Percentiles rank a stretch among this genome's conserved stretches.
Conservation (phyloP, 2,329 filamentous ascomycete genomes). For the Hirsutella rhossiliensis region DNA sequence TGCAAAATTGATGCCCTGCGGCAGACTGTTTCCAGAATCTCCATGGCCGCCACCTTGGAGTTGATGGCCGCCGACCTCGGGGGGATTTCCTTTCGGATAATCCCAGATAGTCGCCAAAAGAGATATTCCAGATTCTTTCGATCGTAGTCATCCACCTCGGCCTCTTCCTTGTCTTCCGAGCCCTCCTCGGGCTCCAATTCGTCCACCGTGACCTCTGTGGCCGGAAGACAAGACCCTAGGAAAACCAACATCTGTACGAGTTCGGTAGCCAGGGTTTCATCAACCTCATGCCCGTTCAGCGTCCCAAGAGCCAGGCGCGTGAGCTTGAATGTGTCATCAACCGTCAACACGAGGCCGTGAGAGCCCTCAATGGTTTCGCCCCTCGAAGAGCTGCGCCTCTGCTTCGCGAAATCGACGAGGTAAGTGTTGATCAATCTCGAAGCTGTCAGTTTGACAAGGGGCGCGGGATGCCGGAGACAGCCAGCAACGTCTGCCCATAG, state of each 20-base stretch:
- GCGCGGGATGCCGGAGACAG: constrained; percentile 60
- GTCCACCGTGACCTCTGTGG: constrained; percentile 23
- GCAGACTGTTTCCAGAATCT: constrained; percentile 59
- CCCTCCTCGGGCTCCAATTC: constrained; percentile 23
- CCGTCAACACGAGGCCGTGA: constrained; percentile 55
- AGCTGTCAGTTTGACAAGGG: constrained; percentile 64
- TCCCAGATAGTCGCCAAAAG: constrained; percentile 64
- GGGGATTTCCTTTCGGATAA: constrained; percentile 64
- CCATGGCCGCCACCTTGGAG: constrained; percentile 64
- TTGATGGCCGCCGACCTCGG: constrained; percentile 52
- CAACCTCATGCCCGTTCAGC: constrained; percentile 50
- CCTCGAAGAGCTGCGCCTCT: constrained; percentile 31
- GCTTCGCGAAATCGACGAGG: constrained; percentile 65
- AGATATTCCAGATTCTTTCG: constrained; percentile 52
- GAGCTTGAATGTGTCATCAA: constrained; percentile 50
- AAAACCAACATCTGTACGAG: constrained; percentile 74
- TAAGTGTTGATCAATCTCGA: constrained; percentile 65
- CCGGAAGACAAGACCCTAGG: constrained; percentile 48
- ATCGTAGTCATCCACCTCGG: constrained; percentile 28
- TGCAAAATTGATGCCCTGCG: constrained; percentile 45
- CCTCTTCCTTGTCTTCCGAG: constrained; percentile 32
- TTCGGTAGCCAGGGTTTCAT: constrained; percentile 66
- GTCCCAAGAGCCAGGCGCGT: constrained; percentile 37
- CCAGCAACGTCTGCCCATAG: constrained; percentile 61
- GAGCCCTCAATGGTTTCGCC: constrained; percentile 55